Evolutionary conservation across 805 yeast species (phyloP).

Genomic region (Metschnikowia santaceciliae): DNA sequence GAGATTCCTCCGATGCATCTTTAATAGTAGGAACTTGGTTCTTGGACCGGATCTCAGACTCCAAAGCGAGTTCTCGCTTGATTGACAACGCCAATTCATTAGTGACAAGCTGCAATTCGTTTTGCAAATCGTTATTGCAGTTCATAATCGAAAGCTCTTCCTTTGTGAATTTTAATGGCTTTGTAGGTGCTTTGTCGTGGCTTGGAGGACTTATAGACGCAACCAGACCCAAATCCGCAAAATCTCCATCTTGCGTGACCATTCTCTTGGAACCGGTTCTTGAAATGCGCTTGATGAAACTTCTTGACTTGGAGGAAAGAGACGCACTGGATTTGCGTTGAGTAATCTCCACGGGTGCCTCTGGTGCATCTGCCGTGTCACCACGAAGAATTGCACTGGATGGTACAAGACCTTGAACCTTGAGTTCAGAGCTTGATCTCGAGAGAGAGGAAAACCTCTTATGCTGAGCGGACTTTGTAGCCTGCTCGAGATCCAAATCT

Average conservation of each 20-base stretch:
- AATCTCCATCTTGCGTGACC: background rate
- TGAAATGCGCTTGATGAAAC: conserved; percentile 33
- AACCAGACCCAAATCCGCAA: background rate
- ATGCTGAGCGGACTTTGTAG: background rate
- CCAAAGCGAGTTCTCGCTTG: conserved; percentile 62
- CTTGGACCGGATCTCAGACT: conserved; percentile 33
- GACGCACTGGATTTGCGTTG: conserved; percentile 24
- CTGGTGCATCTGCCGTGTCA: conserved; percentile 2
- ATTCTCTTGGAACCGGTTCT: conserved; percentile 13
- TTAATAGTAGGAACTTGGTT: background rate
- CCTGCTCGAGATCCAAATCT: background rate
- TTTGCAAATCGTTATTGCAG: conserved; percentile 54
- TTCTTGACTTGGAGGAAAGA: conserved; percentile 26
- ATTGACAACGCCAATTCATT: conserved; percentile 71
- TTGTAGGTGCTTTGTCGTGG: conserved; percentile 4
- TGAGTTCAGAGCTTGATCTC: conserved; percentile 16
- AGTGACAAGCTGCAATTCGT: conserved; percentile 65
- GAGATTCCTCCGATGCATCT: conserved; percentile 21
- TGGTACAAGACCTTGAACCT: conserved; percentile 14
- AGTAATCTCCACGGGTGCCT: conserved; percentile 9
- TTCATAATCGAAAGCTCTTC: conserved; percentile 61
- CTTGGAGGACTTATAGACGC: conserved; percentile 1
- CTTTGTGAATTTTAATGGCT: conserved; percentile 40
- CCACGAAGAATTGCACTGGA: conserved; percentile 12
- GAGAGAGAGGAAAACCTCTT: conserved; percentile 11